Evolutionary conservation across 129 eudicot genomes (phyloP), one percentile per base, ranked within the genome.

Genomic region (Lonicera japonica): DNA sequence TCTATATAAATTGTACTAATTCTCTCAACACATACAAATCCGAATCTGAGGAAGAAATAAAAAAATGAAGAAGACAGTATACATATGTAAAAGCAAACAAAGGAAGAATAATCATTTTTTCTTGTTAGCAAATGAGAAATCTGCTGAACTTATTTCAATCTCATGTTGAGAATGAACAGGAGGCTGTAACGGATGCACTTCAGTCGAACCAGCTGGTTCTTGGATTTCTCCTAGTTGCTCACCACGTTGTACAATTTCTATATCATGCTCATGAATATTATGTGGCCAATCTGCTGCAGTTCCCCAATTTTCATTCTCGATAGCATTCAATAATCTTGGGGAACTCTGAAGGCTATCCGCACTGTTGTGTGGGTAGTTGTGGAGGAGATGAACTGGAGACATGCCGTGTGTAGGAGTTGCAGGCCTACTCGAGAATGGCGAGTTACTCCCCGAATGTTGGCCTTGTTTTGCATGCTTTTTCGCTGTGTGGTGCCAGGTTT

Each of bases 381-480:
- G 82, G 58, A 85, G 56, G 6, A 81, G 80, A 60, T 81, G 69
- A 67, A 78, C 64, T 0, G 87, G 94, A 10, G 94, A 85, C 23
- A 67, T 66, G 63, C 82, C 70, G 61, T 72, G 82, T 21, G 78
- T 47, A 38, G 92, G 87, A 13, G 87, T 80, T 36, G 75, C 68
- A 0, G 92, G 78, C 60, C 80, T 72, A 59, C 94, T 85, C 15
- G 84, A 77, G 74, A 72, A 78, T n/a, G 94, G 83, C 16, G 88
- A 72, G 55, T 63, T 72, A 17, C 54, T 69, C 36, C 67, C 65
- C 11, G 92, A 81, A 23, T 63, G 74, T 38, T 54, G 40, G 43
- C 83, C 70, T 3, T 82, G 83, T 40, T 76, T 82, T 8, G 74
- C 19, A 34, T 82, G 72, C 63, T 82, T 76, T 61, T 67, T 79